Evolutionary conservation across 139 green algal species (phyloP), one percentile per base, ranked within the genome.

Genomic region (Coelastrella sp.): DNA sequence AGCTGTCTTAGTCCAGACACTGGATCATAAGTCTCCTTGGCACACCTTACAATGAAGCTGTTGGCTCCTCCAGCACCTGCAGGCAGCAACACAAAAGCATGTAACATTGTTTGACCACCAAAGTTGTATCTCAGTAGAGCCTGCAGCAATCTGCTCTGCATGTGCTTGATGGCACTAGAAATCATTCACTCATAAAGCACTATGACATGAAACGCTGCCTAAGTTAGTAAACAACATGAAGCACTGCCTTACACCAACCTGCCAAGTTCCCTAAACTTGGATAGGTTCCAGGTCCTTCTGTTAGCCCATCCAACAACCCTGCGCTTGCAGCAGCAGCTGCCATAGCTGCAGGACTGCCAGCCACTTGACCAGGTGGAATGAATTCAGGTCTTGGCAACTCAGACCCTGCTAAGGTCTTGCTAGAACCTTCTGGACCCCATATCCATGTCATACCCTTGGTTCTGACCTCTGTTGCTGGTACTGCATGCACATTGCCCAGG

Each of bases 41-140:
- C 35, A 71, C 32, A 74, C 34, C 66, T 23, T 35, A 74, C 66
- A 48, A 74, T 74, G 7, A 38, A 74, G 1, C 21, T 40, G 35
- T 74, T 74, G 34, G 66, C 66, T 30, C 66, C 66, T 30, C 66
- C 66, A 69, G 62, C 62, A 41, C 62, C 62, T 69, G 62, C 27
- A 27, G 53, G 21, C 53, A 64, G 53, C 7, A n/a, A 64, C 6
- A 27, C 62, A 43, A 69, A n/a, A 5, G 15, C 57, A 30, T 15
- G 17, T 11, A 15, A 27, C 40, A 27, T 3, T 64, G 21, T 64
- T 2, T 9, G 19, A 64, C n/a, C n/a, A n/a, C n/a, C n/a, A n/a
- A n/a, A n/a, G n/a, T n/a, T n/a, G n/a, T n/a, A n/a, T n/a, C n/a
- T n/a, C n/a, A n/a, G n/a, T n/a, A n/a, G n/a, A n/a, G n/a, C n/a